Evolutionary conservation across 1,139 yeast genomes (phyloP).

Genomic region (Geotrichum histeridarum): DNA sequence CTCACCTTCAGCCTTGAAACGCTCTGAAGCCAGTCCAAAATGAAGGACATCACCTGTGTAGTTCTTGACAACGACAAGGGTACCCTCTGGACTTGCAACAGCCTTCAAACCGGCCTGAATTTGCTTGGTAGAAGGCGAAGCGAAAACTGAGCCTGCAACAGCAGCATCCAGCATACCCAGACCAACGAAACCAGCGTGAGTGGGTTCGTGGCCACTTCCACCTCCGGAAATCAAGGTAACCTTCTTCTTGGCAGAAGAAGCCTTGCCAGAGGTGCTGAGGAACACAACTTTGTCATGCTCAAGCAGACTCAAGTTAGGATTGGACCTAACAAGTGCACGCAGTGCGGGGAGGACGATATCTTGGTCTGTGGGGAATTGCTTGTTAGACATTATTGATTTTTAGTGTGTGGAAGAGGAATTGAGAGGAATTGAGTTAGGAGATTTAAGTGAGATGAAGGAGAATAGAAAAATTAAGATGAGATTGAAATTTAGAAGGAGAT

Average conservation of each 20-base stretch:
- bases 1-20: slow-evolving; percentile 53
- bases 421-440: background rate
- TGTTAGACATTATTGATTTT: slow-evolving; percentile 20
- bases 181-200: slow-evolving; percentile 89
- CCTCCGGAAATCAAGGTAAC: slow-evolving; percentile 83
- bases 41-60: slow-evolving; percentile 92
- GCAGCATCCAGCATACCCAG: slow-evolving; percentile 78
- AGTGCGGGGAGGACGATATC: slow-evolving; percentile 65
- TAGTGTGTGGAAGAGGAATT: background rate
- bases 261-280: slow-evolving; percentile 25
- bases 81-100: slow-evolving; percentile 54
- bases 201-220: slow-evolving; percentile 94
- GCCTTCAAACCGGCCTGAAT: slow-evolving; percentile 68
- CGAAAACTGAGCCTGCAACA: slow-evolving; percentile 82
- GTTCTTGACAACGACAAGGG: slow-evolving; percentile 74
- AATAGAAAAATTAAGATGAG: background rate
- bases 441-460: background rate
- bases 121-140: slow-evolving; percentile 88
- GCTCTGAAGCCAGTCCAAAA: slow-evolving; percentile 85
- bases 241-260: slow-evolving; percentile 36
- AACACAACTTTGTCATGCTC: slow-evolving; percentile 66
- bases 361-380: slow-evolving; percentile 37
- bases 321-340: slow-evolving; percentile 61
- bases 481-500: background rate
- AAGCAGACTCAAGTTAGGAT: slow-evolving; percentile 60